Evolutionary conservation across 1,284 basidiomycete genomes (phyloP), one percentile per base, ranked within the genome.

Genomic region (Trichosporon coremiiforme): DNA sequence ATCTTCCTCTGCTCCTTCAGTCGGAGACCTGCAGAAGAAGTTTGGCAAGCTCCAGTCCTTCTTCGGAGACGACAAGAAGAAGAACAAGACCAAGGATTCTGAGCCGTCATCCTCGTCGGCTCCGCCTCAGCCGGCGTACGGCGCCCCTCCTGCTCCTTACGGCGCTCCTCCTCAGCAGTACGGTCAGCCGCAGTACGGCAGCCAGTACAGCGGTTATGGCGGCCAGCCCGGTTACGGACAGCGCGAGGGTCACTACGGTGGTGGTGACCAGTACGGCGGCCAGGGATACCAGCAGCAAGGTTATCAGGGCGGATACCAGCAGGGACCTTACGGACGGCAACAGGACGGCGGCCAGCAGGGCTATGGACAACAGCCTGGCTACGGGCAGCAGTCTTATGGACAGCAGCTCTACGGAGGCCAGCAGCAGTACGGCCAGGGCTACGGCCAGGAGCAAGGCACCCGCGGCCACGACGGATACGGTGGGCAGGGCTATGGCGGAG

Each of bases 371-470:
- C 67, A 68, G 63, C 41, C 36, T 13, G 20, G 22, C 8, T 65
- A 65, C 38, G 60, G 41, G 13, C 41, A 45, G 64, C 47, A 55
- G 36, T n/a, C 53, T 29, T 55, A 55, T 12, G n/a, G n/a, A n/a
- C n/a, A n/a, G n/a, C n/a, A n/a, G n/a, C n/a, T n/a, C n/a, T n/a
- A n/a, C n/a, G 36, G 36, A 2, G 36, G 36, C 36, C 65, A 53
- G 65, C 65, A 65, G 25, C n/a, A n/a, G n/a, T 47, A 47, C 36
- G 35, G 35, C 63, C n/a, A n/a, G n/a, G n/a, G n/a, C n/a, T n/a
- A n/a, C n/a, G n/a, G n/a, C n/a, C n/a, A n/a, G n/a, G 15, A 35
- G 62, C 31, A 41, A 12, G 41, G 41, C 13, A 17, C 10, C 2
- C 22, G 8, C 47, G 45, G 15, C 41, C 65, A 50, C 15, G 45